Evolutionary conservation across 2,329 filamentous ascomycete genomes (phyloP), one percentile per base, ranked within the genome.

Genomic region (Trichoderma harzianum): DNA sequence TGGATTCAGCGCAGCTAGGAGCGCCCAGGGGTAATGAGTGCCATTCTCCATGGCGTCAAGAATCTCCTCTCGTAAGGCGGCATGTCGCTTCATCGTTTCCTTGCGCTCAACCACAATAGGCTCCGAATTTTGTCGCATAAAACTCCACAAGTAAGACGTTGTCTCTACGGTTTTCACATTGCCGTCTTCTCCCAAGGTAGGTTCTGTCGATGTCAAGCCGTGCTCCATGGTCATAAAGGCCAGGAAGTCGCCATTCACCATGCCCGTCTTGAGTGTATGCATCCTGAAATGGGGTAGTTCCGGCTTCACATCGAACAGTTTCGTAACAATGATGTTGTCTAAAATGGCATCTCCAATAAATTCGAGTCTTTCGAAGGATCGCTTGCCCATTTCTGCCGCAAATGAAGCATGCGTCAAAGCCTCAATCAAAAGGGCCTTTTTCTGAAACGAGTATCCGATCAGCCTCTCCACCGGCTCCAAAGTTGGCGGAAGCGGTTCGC

Each of bases 301-400:
- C 0, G 82, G 81, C 2, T 78, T 74, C 14, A 79, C 74, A 3
- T 78, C 77, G 79, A 88, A 92, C 7, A 95, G 82, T n/a, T 82
- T 84, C 0, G 82, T 84, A 8, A 93, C 89, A 63, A 98, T 84
- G 70, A 97, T 84, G 75, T 90, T 87, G 80, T 98, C 95, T 0
- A 98, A 88, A 3, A 98, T 84, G 0, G 94, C 89, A 76, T 98
- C 95, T 1, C 95, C 95, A 0, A 98, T 83, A 76, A 96, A 97
- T 78, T 98, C 95, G 1, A 98, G 86, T 0, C 94, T 88, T 75
- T 98, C 92, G 14, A 89, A 86, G 0, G 82, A 82, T 60, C 77
- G 76, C 16, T 74, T 73, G 2, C 74, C 72, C 26, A 81, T 84
- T 3, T 84, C 84, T 5, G 86, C 83, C 18, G 82, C 80, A 34